Evolutionary conservation across 1,284 basidiomycete genomes (phyloP), one percentile per base, ranked within the genome.

Genomic region (Salmacisia buchloeana): DNA sequence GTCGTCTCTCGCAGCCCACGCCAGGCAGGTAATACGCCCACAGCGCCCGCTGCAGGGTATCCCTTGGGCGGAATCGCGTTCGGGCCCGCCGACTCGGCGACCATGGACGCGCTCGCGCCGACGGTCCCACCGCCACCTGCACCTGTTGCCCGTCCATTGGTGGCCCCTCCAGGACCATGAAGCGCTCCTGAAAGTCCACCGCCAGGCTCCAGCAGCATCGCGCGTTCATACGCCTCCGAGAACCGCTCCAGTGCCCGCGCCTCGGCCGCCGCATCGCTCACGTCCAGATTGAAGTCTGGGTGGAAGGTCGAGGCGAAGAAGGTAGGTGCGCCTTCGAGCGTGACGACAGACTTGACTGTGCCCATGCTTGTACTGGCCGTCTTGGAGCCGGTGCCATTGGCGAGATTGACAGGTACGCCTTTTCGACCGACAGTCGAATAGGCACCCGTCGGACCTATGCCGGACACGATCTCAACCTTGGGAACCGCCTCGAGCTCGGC

Each of bases 271-370:
- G 76, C 65, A 18, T 70, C 73, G 13, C 33, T 58, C 13, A 67
- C 45, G 39, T 92, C 90, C 41, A 92, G 75, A 75, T 92, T 91
- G 80, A 90, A 92, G 0, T 85, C 87, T 1, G 90, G 91, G 74
- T 93, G 90, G 72, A 86, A 91, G 0, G 92, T 87, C 29, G 85
- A 85, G 0, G 88, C 86, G 73, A 89, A 91, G 76, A 92, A 91
- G 27, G 63, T 64, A 6, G 64, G 60, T 21, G 52, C 18, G 27
- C 62, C 36, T 25, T 43, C 52, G 34, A 59, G 29, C 18, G 25
- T 23, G 18, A 35, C 31, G 38, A 45, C 18, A 9, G 31, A 29
- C 25, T 63, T 61, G 9, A 13, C 21, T 0, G n/a, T 31, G 15
- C 33, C 54, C 10, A 21, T 29, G 23, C 43, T 31, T 31, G 6